Conservation (phyloP, 768 basidiomycete genomes). For the Gautieria morchelliformis region DNA sequence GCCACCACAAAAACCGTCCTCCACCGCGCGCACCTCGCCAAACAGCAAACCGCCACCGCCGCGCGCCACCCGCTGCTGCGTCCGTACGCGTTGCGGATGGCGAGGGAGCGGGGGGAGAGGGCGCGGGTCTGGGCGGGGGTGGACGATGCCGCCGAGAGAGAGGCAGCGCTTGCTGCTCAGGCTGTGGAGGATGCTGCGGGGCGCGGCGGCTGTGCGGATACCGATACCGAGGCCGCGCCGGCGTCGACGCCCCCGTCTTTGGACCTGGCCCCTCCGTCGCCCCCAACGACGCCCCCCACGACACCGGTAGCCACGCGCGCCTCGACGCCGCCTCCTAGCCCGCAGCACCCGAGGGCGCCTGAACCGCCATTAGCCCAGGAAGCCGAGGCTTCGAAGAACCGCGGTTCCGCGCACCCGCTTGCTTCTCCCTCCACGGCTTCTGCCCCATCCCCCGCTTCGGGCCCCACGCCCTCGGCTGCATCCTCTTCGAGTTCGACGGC, state of each 20-base stretch:
- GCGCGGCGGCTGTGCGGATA: no score
- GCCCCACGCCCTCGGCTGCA: constrained; percentile 3
- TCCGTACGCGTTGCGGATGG: constrained; percentile 54
- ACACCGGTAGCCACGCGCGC: constrained; percentile 25
- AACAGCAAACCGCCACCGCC: constrained; percentile 54
- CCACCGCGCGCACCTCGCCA: constrained; percentile 62
- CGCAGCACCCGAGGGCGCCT: constrained; percentile 9
- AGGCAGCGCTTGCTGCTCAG: no score
- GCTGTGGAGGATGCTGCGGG: no score
- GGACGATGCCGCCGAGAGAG: no score
- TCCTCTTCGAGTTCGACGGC: no score
- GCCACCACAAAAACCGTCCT: constrained; percentile 42
- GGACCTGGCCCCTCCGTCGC: constrained; percentile 60
- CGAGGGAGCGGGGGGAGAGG: constrained; percentile 14
- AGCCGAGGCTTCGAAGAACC: no score
- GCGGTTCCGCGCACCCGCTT: no score
- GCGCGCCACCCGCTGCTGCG: constrained; percentile 51
- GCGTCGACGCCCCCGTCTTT: constrained; percentile 37
- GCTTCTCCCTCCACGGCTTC: no score
- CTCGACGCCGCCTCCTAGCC: constrained; percentile 7
- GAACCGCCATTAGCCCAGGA: no score
- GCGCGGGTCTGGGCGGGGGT: no score
- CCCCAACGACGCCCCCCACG: constrained; percentile 13
- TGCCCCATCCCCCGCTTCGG: not conserved
- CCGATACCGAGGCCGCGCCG: no score